These are phyloP conservation scores for Colletotrichum cereale DNA, from an alignment of 2,329 filamentous ascomycete species.

Conservation along the genomic window DNA sequence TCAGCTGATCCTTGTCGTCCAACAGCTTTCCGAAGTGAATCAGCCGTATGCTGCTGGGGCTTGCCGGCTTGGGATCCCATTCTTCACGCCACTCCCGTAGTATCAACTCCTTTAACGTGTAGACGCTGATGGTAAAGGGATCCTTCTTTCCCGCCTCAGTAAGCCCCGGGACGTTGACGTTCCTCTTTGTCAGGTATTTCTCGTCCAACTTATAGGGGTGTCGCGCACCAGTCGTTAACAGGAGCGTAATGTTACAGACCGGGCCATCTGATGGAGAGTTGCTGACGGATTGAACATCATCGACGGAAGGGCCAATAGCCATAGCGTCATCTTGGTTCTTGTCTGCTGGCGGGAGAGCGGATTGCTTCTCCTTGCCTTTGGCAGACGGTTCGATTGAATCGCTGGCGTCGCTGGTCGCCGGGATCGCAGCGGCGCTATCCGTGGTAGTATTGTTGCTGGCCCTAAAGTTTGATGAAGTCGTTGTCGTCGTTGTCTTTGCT, in stretches of 20 bases:
- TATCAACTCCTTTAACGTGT: slow-evolving; percentile 94
- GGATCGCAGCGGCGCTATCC: background rate
- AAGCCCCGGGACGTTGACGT: slow-evolving; percentile 79
- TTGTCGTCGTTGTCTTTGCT: slow-evolving; percentile 13
- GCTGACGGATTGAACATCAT: slow-evolving; percentile 55
- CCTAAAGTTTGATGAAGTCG: slow-evolving; percentile 19
- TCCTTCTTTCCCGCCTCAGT: slow-evolving; percentile 73
- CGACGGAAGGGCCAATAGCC: slow-evolving; percentile 59
- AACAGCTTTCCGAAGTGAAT: slow-evolving; percentile 93
- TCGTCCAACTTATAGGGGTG: slow-evolving; percentile 93
- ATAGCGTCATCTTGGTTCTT: slow-evolving; percentile 53
- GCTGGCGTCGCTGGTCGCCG: slow-evolving; percentile 31
- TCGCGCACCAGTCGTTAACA: slow-evolving; percentile 83
- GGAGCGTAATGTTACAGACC: slow-evolving; percentile 81
- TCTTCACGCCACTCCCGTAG: slow-evolving; percentile 92
- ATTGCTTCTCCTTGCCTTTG: slow-evolving; percentile 53
- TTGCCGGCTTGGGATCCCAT: slow-evolving; percentile 89
- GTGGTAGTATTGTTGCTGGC: background rate
- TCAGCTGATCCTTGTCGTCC: slow-evolving; percentile 87
- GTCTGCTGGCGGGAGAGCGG: slow-evolving; percentile 44
- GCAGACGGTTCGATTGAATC: slow-evolving; percentile 38
- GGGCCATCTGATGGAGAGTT: slow-evolving; percentile 51
- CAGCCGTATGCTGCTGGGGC: slow-evolving; percentile 88
- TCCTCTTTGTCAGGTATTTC: slow-evolving; percentile 84
- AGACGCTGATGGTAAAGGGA: slow-evolving; percentile 91